Evolutionary conservation across 2,329 filamentous ascomycete genomes (phyloP), one percentile per base, ranked within the genome.

Genomic region (Harringtonia lauricola): DNA sequence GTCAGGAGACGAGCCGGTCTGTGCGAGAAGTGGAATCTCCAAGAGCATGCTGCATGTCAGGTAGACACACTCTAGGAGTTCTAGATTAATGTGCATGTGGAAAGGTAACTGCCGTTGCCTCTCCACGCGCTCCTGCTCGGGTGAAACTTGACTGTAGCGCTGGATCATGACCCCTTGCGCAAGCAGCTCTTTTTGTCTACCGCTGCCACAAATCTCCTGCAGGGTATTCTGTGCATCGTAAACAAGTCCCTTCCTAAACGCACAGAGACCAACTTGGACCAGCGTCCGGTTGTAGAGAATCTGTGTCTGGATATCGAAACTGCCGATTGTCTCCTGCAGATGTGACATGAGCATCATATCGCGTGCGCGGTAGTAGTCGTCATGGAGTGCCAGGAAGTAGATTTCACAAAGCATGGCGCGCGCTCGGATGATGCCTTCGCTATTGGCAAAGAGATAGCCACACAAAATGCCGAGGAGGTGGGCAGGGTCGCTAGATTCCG

Each of bases 271-370:
- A 48, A 98, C 90, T 66, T 98, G 92, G 35, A 96, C 94, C 29
- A 98, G 76, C 2, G 92, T 95, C 54, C 92, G 81, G 77, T 98
- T 98, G 81, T 94, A 98, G 46, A 98, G 81, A 50, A 98, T 98
- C 67, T 98, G 92, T 44, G 87, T 94, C 69, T 83, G 87, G 54
- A 98, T 85, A 59, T 98, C 92, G 59, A 98, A 98, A 67, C 86
- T 94, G 68, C 79, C 77, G 62, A 98, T 98, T 44, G 86, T 94
- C 72, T 98, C 92, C 61, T 95, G 90, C 60, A 98, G 72, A 70
- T 98, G 92, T 17, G 92, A 98, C 88, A 98, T 98, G 64, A 98
- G 79, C 83, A 96, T 94, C 84, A 98, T 90, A 65, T 98, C 94
- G 53, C 92, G 86, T 57, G 92, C 85, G 67, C 85, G 87, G 76